Conservation (phyloP, 257 asterid genomes). For the Solanum virginianum region DNA sequence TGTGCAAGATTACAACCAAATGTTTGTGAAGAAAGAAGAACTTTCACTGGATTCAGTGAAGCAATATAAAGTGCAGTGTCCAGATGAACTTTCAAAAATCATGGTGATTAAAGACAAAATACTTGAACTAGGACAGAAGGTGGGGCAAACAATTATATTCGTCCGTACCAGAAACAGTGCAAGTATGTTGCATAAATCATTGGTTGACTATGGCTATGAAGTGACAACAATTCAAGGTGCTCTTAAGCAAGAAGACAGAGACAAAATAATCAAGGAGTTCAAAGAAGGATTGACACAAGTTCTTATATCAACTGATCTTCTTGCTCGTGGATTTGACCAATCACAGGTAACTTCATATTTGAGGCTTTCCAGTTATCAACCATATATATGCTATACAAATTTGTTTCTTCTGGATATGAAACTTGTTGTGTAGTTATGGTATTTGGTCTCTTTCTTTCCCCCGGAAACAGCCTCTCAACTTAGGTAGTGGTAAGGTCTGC, state of each 20-base stretch:
- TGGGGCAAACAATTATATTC: constrained; percentile 86
- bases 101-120: constrained; percentile 66
- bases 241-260: constrained; percentile 51
- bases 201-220: constrained; percentile 55
- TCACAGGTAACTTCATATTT: constrained; percentile 34
- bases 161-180: constrained; percentile 50
- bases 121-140: constrained; percentile 80
- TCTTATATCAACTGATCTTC: constrained; percentile 86
- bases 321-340: constrained; percentile 96
- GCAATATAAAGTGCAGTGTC: constrained; percentile 73
- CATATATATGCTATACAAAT: background rate
- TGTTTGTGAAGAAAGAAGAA: constrained; percentile 55
- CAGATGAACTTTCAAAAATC: constrained; percentile 77
- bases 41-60: constrained; percentile 34
- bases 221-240: constrained; percentile 96
- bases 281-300: constrained; percentile 84
- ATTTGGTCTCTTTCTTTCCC: background rate
- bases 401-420: background rate
- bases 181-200: constrained; percentile 35
- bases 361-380: background rate
- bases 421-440: background rate
- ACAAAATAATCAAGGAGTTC: constrained; percentile 71
- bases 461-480: no score
- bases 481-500: no score
- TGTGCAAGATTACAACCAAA: constrained; percentile 53